Evolutionary conservation across 1,139 yeast species (phyloP).

Genomic region (Protomyces arabidopsidicola): DNA sequence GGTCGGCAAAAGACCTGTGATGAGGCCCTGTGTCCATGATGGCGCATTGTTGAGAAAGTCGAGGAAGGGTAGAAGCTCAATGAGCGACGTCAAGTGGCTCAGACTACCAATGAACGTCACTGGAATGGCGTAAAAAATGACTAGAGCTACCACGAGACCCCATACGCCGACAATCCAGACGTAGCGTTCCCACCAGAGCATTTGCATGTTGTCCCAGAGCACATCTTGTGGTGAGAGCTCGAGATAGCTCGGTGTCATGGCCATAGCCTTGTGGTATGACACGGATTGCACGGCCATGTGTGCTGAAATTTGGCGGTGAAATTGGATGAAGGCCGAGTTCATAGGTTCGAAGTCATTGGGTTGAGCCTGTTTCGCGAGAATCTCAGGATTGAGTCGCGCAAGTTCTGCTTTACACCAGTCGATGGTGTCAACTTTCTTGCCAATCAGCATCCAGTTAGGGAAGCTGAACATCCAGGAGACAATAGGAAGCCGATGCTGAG

Average conservation of each 20-base stretch:
- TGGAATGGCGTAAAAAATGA: conserved; percentile 91
- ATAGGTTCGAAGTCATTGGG: conserved; percentile 51
- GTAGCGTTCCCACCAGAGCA: conserved; percentile 80
- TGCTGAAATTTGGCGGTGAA: conserved; percentile 78
- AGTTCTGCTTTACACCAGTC: conserved; percentile 62
- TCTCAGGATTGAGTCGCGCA: conserved; percentile 62
- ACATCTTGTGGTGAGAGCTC: conserved; percentile 77
- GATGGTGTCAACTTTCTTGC: conserved; percentile 81
- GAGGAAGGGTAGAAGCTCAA: conserved; percentile 63
- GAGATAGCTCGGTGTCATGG: conserved; percentile 56
- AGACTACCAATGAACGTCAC: conserved; percentile 93
- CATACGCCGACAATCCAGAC: conserved; percentile 50
- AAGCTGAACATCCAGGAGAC: conserved; percentile 7
- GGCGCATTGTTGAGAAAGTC: conserved; percentile 54
- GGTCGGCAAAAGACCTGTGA: conserved; percentile 84
- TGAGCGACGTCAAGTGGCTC: conserved; percentile 73
- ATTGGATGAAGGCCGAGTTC: conserved; percentile 75
- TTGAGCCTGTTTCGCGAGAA: conserved; percentile 36
- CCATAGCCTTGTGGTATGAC: conserved; percentile 61
- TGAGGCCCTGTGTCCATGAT: conserved; percentile 67
- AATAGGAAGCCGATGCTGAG: conserved; percentile 59
- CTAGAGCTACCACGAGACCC: conserved; percentile 53
- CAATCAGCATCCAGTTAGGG: conserved; percentile 49
- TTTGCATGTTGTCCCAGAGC: conserved; percentile 78
- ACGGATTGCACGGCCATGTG: conserved; percentile 78